Conservation (phyloP, 495 filamentous ascomycete species). For the Schizothecium vesticola region DNA sequence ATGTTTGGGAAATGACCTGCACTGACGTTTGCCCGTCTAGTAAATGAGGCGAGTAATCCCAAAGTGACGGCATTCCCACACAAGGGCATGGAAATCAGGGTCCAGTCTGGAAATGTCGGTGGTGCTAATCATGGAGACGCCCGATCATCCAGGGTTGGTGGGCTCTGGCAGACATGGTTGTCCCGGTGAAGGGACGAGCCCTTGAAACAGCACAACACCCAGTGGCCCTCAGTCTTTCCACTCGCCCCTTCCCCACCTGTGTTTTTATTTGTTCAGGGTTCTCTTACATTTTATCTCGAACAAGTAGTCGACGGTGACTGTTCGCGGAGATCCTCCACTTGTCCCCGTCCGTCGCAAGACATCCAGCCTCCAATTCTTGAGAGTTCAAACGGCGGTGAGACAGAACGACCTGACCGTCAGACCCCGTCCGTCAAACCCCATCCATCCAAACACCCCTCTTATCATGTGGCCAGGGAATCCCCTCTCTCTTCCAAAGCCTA, state of each 20-base stretch:
- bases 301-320: background rate
- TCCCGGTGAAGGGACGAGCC: background rate
- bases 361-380: background rate
- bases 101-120: background rate
- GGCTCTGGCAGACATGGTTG: background rate
- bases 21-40: background rate
- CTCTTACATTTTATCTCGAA: background rate
- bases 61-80: background rate
- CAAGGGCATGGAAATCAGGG: background rate
- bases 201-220: background rate
- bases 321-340: background rate
- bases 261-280: background rate
- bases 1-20: background rate
- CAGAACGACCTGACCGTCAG: background rate
- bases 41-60: background rate
- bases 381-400: background rate
- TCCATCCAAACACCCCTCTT: background rate
- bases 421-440: background rate
- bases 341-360: background rate
- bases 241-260: background rate
- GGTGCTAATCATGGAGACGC: background rate
- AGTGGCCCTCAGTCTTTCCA: background rate
- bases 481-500: background rate
- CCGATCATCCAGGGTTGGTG: background rate
- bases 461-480: background rate